Base-by-base conservation (phyloP, 2,329 filamentous ascomycete genomes). In the Sporothrix pseudoabietina region DNA sequence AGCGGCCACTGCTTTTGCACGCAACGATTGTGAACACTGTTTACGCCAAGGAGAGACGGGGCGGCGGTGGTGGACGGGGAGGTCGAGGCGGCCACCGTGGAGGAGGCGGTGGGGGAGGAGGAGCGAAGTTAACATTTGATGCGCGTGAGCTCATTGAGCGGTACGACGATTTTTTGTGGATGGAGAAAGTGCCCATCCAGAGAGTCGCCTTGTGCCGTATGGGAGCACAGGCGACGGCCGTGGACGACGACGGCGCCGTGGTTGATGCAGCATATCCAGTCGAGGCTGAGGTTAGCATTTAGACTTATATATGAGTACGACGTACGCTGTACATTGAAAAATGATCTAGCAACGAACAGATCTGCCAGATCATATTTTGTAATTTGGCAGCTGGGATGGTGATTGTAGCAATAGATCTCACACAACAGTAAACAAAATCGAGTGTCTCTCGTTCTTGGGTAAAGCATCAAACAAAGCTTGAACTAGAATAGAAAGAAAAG, bases 11-110 rank as follows among this genome's bases (percentile, higher is more conserved):
- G 75, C 86, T 92, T 26, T 82, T 98, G 70, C 95, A 98, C 79
- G 94, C 93, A 22, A 98, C 95, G 0, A 83, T 98, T 4, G 82
- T 96, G 69, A 97, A 98, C 80, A 97, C 94, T 0, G 88, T 94
- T 16, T 97, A 97, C 79, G 89, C 89, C 47, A 69, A 54, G 19
- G 47, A 55, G 32, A 22, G 47, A 59, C 88, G 78, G 81, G 80
- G 72, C 12, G 41, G 26, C 1, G 41, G 26, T 1, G 55, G 74
- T 7, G 79, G 77, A 69, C 55, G 74, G 1, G 44, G 70, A 78
- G 74, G 49, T 74, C 76, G 68, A 77, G 77, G 63, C 74, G 77
- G 69, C 74, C 73, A 63, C 76, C 69, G 44, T 65, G 75, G 66
- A 77, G 75, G 69, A 78, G 77, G 54, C 41, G 61, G 73, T 4